A percentile compares a stretch with the other conserved stretches of the same genome.
Conservation (phyloP, 352 stramenopile species). For the Thalassiosira sp. region DNA sequence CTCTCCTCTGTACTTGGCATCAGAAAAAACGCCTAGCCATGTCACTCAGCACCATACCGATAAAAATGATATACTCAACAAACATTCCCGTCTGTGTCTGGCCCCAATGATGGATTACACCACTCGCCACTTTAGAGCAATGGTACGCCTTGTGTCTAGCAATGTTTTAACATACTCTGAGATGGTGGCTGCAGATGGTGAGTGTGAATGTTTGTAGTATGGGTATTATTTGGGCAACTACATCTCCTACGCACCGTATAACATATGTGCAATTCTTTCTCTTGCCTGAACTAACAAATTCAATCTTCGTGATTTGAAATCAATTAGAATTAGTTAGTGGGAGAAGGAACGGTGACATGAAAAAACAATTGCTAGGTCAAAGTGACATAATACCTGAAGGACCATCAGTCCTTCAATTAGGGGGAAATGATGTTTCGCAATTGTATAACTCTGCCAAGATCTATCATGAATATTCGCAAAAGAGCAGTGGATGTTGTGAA, state of each 20-base stretch:
- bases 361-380: conserved; percentile 54
- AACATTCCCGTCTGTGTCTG: conserved; percentile 55
- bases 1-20: too few relatives aligned
- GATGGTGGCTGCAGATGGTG: conserved; percentile 97
- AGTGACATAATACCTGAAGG: conserved; percentile 46
- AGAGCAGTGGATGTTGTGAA: too few relatives aligned
- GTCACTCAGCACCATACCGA: too few relatives aligned
- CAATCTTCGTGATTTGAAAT: too few relatives aligned
- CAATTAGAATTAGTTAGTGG: too few relatives aligned
- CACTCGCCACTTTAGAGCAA: conserved; percentile 89
- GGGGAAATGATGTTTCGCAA: conserved; percentile 57
- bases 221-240: too few relatives aligned
- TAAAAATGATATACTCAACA: neutral
- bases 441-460: conserved; percentile 49
- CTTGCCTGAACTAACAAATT: too few relatives aligned
- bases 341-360: conserved; percentile 18
- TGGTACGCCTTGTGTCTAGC: conserved; percentile 92
- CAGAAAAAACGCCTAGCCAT: too few relatives aligned
- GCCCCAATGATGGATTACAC: conserved; percentile 95
- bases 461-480: conserved; percentile 67
- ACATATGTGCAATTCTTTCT: too few relatives aligned
- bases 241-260: too few relatives aligned
- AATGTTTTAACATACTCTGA: conserved; percentile 94
- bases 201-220: too few relatives aligned
- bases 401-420: conserved; percentile 67